Evolutionary conservation across 2,329 filamentous ascomycete species (phyloP), one percentile per base, ranked within the genome.

Genomic region (Cercospora berteroae): DNA sequence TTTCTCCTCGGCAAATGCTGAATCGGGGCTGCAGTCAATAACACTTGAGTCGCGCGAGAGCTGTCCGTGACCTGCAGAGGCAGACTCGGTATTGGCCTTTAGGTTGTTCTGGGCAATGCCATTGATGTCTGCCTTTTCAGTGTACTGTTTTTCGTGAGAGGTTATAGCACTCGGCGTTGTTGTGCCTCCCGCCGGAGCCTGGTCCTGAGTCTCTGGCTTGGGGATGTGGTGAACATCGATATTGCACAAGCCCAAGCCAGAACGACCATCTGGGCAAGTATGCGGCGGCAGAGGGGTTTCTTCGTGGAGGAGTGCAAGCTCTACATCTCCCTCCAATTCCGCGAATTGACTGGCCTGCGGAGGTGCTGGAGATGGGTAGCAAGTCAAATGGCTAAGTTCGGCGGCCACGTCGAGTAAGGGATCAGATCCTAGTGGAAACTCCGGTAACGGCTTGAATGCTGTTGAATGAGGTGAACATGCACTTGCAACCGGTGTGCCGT

Each of bases 251-350:
- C 48, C 48, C 16, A 55, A 16, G 23, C 25, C 12, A 7, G 23
- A 25, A 29, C 2, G 12, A 9, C 9, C 48, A 29, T 27, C 48
- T 55, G 12, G 7, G 23, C 23, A 10, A 16, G 18, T 27, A 10
- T 52, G 18, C 48, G 20, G n/a, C 20, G n/a, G 18, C 58, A 55
- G 44, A 25, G 23, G 5, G 3, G 5, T 13, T 13, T 58, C 50
- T 29, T 44, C n/a, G 16, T 31, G 39, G 8, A 31, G 25, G 8
- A 33, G 23, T 10, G 44, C 25, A 2, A 33, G 42, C 25, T 69
- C 33, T 25, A 36, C 44, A n/a, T 69, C 60, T n/a, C 52, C 67
- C 18, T 69, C 67, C 12, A 69, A 25, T 39, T 69, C 67, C 8
- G 64, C 63, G 50, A 66, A 60, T 23, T 66, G 67, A 9, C 20